Conservation (phyloP, 179 eudicot species). For the Vitellaria paradoxa region DNA sequence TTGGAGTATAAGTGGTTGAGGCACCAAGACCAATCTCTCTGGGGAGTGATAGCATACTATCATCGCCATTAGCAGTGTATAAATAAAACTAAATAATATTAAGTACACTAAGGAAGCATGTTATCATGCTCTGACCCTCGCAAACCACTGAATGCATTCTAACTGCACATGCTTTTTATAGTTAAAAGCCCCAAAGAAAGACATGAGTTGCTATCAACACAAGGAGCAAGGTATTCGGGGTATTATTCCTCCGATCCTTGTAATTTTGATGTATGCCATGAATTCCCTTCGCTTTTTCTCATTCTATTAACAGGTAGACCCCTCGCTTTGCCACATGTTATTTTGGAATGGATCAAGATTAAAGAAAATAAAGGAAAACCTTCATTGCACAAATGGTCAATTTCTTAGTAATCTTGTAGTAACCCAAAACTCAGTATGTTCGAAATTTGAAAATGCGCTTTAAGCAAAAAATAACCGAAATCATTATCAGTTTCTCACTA, state of each 20-base stretch:
- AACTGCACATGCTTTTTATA: background rate
- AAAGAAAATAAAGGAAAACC: background rate
- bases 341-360: background rate
- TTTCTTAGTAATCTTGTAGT: too few species aligned
- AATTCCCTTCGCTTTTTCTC: background rate
- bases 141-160: background rate
- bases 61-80: background rate
- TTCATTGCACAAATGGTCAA: too few species aligned
- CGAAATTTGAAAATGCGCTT: too few species aligned
- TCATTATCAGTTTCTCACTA: too few species aligned
- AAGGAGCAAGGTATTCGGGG: background rate
- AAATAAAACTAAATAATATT: background rate
- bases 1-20: too few species aligned
- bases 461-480: too few species aligned
- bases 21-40: background rate
- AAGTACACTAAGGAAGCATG: background rate
- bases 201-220: background rate
- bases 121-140: background rate
- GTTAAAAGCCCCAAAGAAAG: background rate
- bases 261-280: too few species aligned
- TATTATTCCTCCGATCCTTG: background rate
- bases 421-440: too few species aligned
- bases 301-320: background rate
- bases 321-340: background rate
- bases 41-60: background rate